Conservation (phyloP, 225 moss, liverwort and hornwort genomes). For the Rhytidiadelphus loreus region DNA sequence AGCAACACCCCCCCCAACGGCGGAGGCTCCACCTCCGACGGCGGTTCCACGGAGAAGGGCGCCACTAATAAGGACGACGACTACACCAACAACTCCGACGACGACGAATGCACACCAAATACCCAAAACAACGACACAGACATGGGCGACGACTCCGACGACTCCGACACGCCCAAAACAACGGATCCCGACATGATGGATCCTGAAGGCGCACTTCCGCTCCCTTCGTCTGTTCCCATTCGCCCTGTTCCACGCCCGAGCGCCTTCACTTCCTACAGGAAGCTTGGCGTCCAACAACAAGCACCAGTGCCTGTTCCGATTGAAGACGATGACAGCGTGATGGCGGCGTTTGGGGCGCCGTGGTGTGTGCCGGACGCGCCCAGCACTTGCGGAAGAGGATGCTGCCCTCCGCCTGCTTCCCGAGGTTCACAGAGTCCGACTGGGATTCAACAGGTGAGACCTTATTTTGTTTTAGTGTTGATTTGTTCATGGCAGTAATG, state of each 20-base stretch:
- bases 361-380: slow-evolving; percentile 56
- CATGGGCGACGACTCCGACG: slow-evolving; percentile 50
- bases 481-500: background rate
- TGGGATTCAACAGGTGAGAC: background rate
- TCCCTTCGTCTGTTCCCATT: slow-evolving; percentile 2
- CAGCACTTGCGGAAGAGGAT: slow-evolving; percentile 66
- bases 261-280: slow-evolving; percentile 71
- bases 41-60: slow-evolving; percentile 20
- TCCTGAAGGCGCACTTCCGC: background rate
- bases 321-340: slow-evolving; percentile 37
- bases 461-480: background rate
- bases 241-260: slow-evolving; percentile 65
- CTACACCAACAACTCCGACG: background rate
- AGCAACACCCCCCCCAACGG: slow-evolving; percentile 43
- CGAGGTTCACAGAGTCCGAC: background rate
- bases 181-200: background rate
- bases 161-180: slow-evolving; percentile 29
- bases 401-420: slow-evolving; percentile 44
- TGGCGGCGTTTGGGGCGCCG: slow-evolving; percentile 20
- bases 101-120: slow-evolving; percentile 2
- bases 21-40: slow-evolving; percentile 63
- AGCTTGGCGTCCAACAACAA: background rate
- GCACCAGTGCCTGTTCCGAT: slow-evolving; percentile 4
- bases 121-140: slow-evolving; percentile 21
- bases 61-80: background rate